Percentiles rank a stretch among this genome's conserved stretches.
Evolutionary conservation across 257 asterid species (phyloP).

Genomic region (Asclepias syriaca): DNA sequence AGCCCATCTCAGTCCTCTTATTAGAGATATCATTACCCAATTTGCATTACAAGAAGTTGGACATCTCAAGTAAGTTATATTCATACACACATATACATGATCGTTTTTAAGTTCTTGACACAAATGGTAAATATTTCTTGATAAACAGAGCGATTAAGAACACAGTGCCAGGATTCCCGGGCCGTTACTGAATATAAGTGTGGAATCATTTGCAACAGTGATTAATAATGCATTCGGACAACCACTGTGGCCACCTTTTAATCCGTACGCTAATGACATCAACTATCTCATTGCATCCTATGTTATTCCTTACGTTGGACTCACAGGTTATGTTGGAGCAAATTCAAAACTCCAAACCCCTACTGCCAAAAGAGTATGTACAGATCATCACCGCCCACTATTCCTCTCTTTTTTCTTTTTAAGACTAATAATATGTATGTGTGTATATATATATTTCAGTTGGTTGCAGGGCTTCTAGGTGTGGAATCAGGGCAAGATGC

Average conservation of each 20-base stretch:
- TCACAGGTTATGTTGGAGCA: conserved; percentile 90
- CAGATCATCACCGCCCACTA: background rate
- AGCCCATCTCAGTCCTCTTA: conserved; percentile 47
- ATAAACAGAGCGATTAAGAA: conserved; percentile 59
- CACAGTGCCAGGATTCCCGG: conserved; percentile 67
- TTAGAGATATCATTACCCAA: conserved; percentile 52
- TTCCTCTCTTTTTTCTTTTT: background rate
- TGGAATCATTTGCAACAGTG: conserved; percentile 46
- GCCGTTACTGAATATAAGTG: conserved; percentile 59
- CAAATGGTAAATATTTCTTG: too few relatives aligned
- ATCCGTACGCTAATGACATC: conserved; percentile 73
- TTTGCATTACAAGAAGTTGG: conserved; percentile 92
- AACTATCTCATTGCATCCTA: conserved; percentile 77
- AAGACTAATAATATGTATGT: too few relatives aligned
- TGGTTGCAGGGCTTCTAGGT: conserved; percentile 44
- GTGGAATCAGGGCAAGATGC: conserved; percentile 59
- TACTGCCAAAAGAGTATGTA: conserved; percentile 46
- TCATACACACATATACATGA: background rate
- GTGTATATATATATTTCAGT: conserved; percentile 12
- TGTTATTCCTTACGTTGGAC: conserved; percentile 80
- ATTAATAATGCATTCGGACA: conserved; percentile 53
- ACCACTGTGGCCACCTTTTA: conserved; percentile 54
- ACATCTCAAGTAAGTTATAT: conserved; percentile 52
- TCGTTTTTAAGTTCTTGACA: background rate
- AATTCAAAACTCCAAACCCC: conserved; percentile 55